These are phyloP conservation scores for Nicotiana paniculata DNA, from an alignment of 257 asterid genomes.

Conservation along the genomic window DNA sequence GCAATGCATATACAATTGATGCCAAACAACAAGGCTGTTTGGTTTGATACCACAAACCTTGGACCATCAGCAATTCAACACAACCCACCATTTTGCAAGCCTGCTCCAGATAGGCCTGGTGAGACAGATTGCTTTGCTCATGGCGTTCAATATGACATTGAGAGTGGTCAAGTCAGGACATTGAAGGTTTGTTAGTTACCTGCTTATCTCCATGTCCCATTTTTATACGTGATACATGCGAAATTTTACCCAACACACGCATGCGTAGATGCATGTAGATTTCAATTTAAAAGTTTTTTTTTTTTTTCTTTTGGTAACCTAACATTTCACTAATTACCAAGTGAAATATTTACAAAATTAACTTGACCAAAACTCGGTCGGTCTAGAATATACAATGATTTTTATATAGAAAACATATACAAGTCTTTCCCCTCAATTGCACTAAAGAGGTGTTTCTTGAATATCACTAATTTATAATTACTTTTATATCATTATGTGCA, in stretches of 20 bases:
- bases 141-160: conserved; percentile 58
- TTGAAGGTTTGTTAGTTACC: conserved; percentile 36
- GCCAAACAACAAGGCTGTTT: conserved; percentile 63
- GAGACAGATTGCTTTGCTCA: conserved; percentile 70
- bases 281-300: no score
- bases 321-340: no score
- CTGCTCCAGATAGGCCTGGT: neutral
- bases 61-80: conserved; percentile 50
- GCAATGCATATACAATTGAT: conserved; percentile 85
- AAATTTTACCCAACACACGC: neutral
- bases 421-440: no score
- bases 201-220: neutral
- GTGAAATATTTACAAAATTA: no score
- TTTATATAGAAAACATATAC: no score
- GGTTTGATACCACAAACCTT: conserved; percentile 73
- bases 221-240: neutral
- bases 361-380: no score
- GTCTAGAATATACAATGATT: no score
- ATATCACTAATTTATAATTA: no score
- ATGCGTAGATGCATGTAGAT: neutral
- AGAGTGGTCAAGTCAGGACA: conserved; percentile 42
- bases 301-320: no score
- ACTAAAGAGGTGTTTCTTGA: no score
- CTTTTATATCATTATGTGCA: neutral
- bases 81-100: conserved; percentile 36